Percentiles rank a stretch among this genome's conserved stretches.
Evolutionary conservation across 768 basidiomycete species (phyloP).

Genomic region (Boletales sp.): DNA sequence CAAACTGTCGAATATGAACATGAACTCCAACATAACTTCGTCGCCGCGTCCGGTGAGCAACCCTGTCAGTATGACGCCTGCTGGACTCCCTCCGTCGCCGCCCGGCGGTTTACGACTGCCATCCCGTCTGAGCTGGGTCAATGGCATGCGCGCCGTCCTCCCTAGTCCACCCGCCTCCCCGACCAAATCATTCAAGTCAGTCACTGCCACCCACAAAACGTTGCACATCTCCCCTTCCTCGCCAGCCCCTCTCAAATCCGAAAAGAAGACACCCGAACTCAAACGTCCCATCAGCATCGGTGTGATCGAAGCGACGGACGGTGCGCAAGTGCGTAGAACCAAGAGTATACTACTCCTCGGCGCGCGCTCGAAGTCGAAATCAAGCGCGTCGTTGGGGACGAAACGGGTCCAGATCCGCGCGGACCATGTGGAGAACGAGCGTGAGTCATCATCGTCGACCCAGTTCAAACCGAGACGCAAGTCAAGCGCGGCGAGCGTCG

Average conservation of each 20-base stretch:
- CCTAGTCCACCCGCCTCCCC: slow-evolving; percentile 32
- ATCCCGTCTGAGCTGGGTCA: slow-evolving; percentile 30
- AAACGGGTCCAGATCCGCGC: slow-evolving; percentile 30
- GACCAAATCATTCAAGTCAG: slow-evolving; percentile 11
- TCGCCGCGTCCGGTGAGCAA: neutral
- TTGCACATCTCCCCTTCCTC: neutral
- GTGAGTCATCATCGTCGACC: too few relatives aligned
- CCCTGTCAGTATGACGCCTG: slow-evolving; percentile 8
- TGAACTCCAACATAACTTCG: neutral
- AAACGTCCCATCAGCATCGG: slow-evolving; percentile 27
- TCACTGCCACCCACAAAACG: slow-evolving; percentile 1
- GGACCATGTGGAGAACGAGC: slow-evolving; percentile 1
- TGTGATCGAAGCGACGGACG: slow-evolving; percentile 29
- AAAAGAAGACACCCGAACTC: slow-evolving; percentile 9
- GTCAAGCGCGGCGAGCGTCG: slow-evolving; percentile 20
- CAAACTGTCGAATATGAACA: slow-evolving; percentile 10
- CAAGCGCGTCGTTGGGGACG: slow-evolving; percentile 14
- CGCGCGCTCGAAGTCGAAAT: slow-evolving; percentile 19
- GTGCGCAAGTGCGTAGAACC: slow-evolving; percentile 22
- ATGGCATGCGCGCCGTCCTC: slow-evolving; percentile 20
- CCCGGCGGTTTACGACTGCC: slow-evolving; percentile 31
- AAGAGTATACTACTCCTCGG: slow-evolving; percentile 32
- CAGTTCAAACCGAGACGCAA: slow-evolving; percentile 20
- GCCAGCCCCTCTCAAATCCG: neutral
- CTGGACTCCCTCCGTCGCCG: slow-evolving; percentile 22